Evolutionary conservation across 768 basidiomycete genomes (phyloP).

Genomic region (Lyophyllum semitale): DNA sequence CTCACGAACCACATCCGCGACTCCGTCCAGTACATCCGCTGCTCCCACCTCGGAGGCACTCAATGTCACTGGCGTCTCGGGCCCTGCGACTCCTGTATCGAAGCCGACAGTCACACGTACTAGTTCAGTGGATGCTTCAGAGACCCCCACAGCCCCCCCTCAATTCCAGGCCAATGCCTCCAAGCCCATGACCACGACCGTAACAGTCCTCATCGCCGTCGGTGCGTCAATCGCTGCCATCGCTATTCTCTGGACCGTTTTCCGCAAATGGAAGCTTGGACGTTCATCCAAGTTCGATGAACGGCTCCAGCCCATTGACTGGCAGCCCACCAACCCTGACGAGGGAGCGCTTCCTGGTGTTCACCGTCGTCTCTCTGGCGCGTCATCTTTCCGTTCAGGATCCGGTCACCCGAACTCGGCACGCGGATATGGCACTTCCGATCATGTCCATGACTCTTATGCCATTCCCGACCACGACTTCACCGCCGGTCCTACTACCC

Average conservation of each 20-base stretch:
- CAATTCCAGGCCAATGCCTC: slow-evolving; percentile 26
- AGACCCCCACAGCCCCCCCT: slow-evolving; percentile 30
- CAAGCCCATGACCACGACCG: slow-evolving; percentile 39
- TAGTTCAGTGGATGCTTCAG: slow-evolving; percentile 25
- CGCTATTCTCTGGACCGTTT: slow-evolving; percentile 82
- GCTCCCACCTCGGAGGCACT: slow-evolving; percentile 22
- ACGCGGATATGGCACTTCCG: slow-evolving; percentile 26
- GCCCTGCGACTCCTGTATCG: slow-evolving; percentile 14
- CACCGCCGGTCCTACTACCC: slow-evolving; percentile 56
- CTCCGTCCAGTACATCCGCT: not conserved
- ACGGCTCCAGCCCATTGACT: slow-evolving; percentile 86
- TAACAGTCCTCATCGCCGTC: slow-evolving; percentile 70
- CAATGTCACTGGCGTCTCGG: slow-evolving; percentile 19
- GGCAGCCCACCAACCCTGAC: slow-evolving; percentile 67
- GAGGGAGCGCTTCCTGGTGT: slow-evolving; percentile 50
- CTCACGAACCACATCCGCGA: slow-evolving; percentile 5
- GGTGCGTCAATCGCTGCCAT: slow-evolving; percentile 69
- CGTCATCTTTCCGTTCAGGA: slow-evolving; percentile 73
- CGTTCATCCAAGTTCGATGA: slow-evolving; percentile 80
- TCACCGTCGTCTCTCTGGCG: slow-evolving; percentile 55
- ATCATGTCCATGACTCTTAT: slow-evolving; percentile 32
- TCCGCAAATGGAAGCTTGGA: slow-evolving; percentile 91
- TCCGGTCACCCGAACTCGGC: slow-evolving; percentile 36
- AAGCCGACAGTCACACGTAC: slow-evolving; percentile 30
- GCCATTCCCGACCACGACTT: slow-evolving; percentile 77